Conservation (phyloP, 2,329 filamentous ascomycete species). For the Xylaria sp. region DNA sequence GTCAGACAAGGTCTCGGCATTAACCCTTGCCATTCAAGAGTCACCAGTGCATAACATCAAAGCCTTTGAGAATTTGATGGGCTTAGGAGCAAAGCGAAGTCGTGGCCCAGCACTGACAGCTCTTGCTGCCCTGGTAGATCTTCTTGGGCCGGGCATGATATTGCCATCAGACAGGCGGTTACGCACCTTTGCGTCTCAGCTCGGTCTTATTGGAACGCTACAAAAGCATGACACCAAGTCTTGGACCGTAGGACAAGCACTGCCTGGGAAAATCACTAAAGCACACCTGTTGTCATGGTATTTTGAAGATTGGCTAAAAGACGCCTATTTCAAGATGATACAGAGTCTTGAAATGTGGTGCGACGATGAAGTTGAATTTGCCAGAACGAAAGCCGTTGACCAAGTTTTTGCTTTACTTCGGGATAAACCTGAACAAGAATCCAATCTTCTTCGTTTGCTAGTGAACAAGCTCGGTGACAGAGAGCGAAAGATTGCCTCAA, state of each 20-base stretch:
- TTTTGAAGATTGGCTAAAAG: slow-evolving; percentile 96
- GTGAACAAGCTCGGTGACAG: slow-evolving; percentile 98
- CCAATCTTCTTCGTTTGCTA: slow-evolving; percentile 87
- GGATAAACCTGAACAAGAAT: slow-evolving; percentile 97
- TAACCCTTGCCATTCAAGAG: slow-evolving; percentile 94
- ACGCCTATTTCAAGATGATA: slow-evolving; percentile 90
- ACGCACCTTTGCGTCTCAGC: slow-evolving; percentile 81
- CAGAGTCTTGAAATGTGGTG: slow-evolving; percentile 93
- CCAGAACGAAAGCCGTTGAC: slow-evolving; percentile 85
- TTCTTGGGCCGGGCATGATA: slow-evolving; percentile 88
- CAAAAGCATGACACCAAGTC: slow-evolving; percentile 64
- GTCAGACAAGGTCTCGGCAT: slow-evolving; percentile 93
- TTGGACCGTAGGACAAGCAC: slow-evolving; percentile 75
- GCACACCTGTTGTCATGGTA: slow-evolving; percentile 87
- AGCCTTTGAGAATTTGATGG: slow-evolving; percentile 84
- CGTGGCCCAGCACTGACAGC: slow-evolving; percentile 92
- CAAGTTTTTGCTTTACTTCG: slow-evolving; percentile 92
- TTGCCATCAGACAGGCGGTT: slow-evolving; percentile 85
- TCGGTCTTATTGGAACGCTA: slow-evolving; percentile 76
- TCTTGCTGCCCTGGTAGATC: slow-evolving; percentile 91
- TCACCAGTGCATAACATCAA: slow-evolving; percentile 93
- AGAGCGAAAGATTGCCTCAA: slow-evolving; percentile 93
- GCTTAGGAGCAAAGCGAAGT: slow-evolving; percentile 89
- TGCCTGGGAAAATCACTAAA: slow-evolving; percentile 79
- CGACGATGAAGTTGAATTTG: slow-evolving; percentile 94